Evolutionary conservation across 2,329 filamentous ascomycete genomes (phyloP).

Genomic region (Falciphora oryzae): DNA sequence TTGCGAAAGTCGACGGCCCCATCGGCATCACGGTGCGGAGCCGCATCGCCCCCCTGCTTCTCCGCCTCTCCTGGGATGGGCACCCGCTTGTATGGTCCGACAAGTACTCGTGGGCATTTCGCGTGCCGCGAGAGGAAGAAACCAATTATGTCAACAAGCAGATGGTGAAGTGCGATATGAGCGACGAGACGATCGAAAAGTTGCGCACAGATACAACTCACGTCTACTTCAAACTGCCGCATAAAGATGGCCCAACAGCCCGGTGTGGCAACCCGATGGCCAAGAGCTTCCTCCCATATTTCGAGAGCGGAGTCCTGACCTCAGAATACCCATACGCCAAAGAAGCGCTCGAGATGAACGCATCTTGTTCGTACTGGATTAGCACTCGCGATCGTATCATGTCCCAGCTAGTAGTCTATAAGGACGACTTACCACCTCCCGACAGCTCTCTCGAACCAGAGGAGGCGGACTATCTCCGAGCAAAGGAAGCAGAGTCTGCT

Average conservation of each 20-base stretch:
- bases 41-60: conserved; percentile 75
- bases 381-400: conserved; percentile 88
- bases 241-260: conserved; percentile 86
- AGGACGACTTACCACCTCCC: conserved; percentile 47
- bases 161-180: conserved; percentile 69
- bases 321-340: conserved; percentile 89
- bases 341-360: conserved; percentile 96
- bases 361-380: conserved; percentile 98
- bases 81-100: conserved; percentile 91
- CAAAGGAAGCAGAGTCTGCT: conserved; percentile 9
- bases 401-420: conserved; percentile 92
- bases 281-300: conserved; percentile 85
- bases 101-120: conserved; percentile 88
- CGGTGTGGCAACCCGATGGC: conserved; percentile 84
- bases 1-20: conserved; percentile 57
- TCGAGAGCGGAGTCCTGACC: conserved; percentile 80
- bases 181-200: conserved; percentile 61
- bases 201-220: conserved; percentile 62
- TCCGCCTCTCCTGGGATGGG: conserved; percentile 83
- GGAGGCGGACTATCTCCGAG: neutral
- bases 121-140: conserved; percentile 58
- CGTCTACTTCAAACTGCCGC: conserved; percentile 86
- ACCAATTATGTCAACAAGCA: conserved; percentile 64
- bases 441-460: conserved; percentile 10
- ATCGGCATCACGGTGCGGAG: conserved; percentile 83